Percentiles rank a stretch among this genome's conserved stretches.
Conservation (phyloP, 257 asterid genomes). For the Solanum commersonii region DNA sequence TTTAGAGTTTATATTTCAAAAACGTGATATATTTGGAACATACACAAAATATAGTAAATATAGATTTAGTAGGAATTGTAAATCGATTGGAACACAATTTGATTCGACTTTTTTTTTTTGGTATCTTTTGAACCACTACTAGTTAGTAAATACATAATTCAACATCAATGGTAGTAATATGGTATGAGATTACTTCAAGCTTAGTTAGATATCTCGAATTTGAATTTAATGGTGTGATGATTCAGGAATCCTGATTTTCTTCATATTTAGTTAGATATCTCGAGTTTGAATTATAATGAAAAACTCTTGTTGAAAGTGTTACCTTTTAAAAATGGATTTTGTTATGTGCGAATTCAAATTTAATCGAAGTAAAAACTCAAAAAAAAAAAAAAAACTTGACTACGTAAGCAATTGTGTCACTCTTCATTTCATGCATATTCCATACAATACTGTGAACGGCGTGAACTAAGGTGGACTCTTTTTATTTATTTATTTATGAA, state of each 20-base stretch:
- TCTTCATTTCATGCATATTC: not conserved
- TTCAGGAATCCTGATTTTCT: accelerated
- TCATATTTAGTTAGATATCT: not conserved
- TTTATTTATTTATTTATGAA: not conserved
- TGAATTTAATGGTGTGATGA: no score
- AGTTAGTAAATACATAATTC: not conserved
- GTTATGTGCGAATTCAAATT: not conserved
- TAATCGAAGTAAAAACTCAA: not conserved
- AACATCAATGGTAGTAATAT: not conserved
- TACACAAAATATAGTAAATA: no score
- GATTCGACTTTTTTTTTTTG: no score
- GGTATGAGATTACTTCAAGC: not conserved
- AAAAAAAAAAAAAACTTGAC: not conserved
- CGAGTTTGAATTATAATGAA: not conserved
- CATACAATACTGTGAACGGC: not conserved
- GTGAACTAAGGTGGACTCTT: not conserved
- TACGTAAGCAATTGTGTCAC: not conserved
- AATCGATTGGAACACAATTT: not conserved
- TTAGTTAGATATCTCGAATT: no score
- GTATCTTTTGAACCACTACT: not conserved
- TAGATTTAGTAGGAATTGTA: not conserved
- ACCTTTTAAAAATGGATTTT: accelerated
- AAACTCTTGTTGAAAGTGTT: not conserved
- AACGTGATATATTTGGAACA: no score
- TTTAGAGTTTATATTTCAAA: no score